phyloP scores from a whole-genome alignment of 192 early-diverging fungal genomes.

The Backusella liffmaniae region DNA sequence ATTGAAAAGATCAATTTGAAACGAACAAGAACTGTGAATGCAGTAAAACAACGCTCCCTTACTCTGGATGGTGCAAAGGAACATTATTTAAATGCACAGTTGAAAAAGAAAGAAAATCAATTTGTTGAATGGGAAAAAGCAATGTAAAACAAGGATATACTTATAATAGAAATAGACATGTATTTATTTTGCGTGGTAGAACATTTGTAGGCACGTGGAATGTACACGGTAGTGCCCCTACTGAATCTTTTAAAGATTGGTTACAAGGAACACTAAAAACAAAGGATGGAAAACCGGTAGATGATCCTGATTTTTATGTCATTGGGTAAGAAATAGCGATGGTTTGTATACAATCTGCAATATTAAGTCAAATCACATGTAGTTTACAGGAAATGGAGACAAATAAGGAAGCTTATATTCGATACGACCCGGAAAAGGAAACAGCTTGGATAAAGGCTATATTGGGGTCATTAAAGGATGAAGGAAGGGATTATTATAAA shows the following conservation, averaged over 20 bases:
- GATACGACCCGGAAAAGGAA: slow-evolving; percentile 79
- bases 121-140: slow-evolving; percentile 39
- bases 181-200: slow-evolving; percentile 18
- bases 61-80: slow-evolving; percentile 8
- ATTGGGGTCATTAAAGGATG: slow-evolving; percentile 57
- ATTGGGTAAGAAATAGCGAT: slow-evolving; percentile 54
- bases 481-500: slow-evolving; percentile 57
- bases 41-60: neutral
- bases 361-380: neutral
- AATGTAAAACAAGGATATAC: slow-evolving; percentile 15
- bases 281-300: slow-evolving; percentile 35
- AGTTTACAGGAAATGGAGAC: slow-evolving; percentile 94
- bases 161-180: neutral
- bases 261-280: slow-evolving; percentile 44
- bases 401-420: slow-evolving; percentile 82
- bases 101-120: slow-evolving; percentile 35
- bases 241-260: slow-evolving; percentile 64
- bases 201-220: slow-evolving; percentile 91
- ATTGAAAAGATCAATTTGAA: slow-evolving; percentile 17
- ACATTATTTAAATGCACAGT: slow-evolving; percentile 31
- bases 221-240: slow-evolving; percentile 73
- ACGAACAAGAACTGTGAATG: neutral
- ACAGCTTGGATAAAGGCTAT: slow-evolving; percentile 81
- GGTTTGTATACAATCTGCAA: neutral
- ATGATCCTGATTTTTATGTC: slow-evolving; percentile 65